These are phyloP conservation scores for Hypocrella siamensis DNA, from an alignment of 2,329 filamentous ascomycete genomes.

Conservation along the genomic window DNA sequence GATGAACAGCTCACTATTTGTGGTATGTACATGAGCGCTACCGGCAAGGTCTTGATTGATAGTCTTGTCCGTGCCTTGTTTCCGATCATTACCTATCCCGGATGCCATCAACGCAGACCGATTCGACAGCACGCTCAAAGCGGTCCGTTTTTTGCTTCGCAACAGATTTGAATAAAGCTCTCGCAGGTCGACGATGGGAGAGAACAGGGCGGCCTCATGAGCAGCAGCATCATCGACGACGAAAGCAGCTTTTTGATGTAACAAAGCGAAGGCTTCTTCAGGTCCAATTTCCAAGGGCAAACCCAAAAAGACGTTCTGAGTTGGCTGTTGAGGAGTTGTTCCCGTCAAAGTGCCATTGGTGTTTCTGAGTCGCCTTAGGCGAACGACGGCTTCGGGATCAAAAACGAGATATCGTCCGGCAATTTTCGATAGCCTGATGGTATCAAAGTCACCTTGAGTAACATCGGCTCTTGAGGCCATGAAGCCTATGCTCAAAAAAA, in stretches of 20 bases:
- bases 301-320: constrained; percentile 87
- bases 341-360: constrained; percentile 79
- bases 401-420: constrained; percentile 78
- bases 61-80: neutral
- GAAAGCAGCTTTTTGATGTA: constrained; percentile 61
- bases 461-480: neutral
- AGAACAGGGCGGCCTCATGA: constrained; percentile 50
- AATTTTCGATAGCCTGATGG: constrained; percentile 67
- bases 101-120: constrained; percentile 20
- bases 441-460: constrained; percentile 9
- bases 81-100: constrained; percentile 10
- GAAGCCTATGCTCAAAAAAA: neutral
- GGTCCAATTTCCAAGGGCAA: constrained; percentile 79
- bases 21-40: too few relatives aligned
- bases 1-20: too few relatives aligned
- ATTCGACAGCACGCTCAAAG: constrained; percentile 23
- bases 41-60: neutral
- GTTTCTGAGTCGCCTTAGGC: constrained; percentile 63
- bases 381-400: constrained; percentile 64
- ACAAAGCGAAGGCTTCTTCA: constrained; percentile 72
- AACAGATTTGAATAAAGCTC: constrained; percentile 47
- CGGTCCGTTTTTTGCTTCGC: constrained; percentile 24
- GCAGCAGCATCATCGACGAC: constrained; percentile 64
- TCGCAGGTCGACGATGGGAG: constrained; percentile 39
- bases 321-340: constrained; percentile 78